These are phyloP conservation scores for Oryza punctata DNA, from an alignment of 176 grass and related monocot species.

Conservation along the genomic window DNA sequence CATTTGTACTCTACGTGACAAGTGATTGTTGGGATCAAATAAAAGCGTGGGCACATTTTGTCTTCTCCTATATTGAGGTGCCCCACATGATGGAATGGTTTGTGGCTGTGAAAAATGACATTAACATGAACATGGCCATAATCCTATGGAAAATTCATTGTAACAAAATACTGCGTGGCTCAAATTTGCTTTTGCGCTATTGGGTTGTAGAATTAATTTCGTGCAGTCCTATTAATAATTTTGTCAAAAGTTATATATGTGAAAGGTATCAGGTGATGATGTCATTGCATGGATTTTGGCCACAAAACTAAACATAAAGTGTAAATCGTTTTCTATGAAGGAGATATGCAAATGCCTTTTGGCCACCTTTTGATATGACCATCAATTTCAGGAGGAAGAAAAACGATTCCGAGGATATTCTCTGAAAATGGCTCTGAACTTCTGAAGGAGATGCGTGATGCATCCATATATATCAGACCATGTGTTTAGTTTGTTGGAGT, in stretches of 20 bases:
- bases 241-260: neutral
- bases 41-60: constrained; percentile 23
- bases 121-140: constrained; percentile 19
- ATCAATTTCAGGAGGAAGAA: neutral
- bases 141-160: constrained; percentile 8
- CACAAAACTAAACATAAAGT: neutral
- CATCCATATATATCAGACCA: too few species aligned
- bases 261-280: neutral
- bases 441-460: too few species aligned
- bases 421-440: neutral
- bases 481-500: too few species aligned
- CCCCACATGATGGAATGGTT: neutral
- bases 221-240: neutral
- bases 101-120: neutral
- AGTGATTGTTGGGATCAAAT: constrained; percentile 7
- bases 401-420: neutral
- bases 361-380: constrained; percentile 2
- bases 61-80: neutral
- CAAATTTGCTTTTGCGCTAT: neutral
- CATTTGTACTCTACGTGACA: neutral
- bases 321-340: neutral
- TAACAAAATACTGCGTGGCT: neutral
- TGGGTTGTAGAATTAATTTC: neutral
- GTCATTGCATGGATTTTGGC: neutral
- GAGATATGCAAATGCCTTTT: constrained; percentile 15